These are phyloP conservation scores for Coriolopsis trogii DNA, from an alignment of 1,284 basidiomycete genomes.

Conservation along the genomic window DNA sequence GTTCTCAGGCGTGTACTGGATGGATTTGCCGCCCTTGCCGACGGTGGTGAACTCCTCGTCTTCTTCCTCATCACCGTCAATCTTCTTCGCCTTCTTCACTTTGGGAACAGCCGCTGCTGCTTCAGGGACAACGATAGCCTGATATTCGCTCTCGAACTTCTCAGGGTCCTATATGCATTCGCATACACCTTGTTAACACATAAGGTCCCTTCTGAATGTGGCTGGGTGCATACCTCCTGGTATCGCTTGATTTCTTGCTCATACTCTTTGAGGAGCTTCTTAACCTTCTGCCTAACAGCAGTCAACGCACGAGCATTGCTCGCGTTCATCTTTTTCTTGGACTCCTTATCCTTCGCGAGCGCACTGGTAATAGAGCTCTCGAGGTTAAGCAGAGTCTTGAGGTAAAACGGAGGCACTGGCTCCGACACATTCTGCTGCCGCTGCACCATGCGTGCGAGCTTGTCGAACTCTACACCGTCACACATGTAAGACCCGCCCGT, in stretches of 20 bases:
- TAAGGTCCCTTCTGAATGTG: neutral
- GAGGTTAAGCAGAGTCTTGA: conserved; percentile 77
- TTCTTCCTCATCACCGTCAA: conserved; percentile 36
- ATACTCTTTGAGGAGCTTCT: conserved; percentile 89
- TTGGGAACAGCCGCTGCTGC: conserved; percentile 44
- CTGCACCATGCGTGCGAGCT: conserved; percentile 88
- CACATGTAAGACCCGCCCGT: neutral
- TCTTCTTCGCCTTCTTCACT: conserved; percentile 45
- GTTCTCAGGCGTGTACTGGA: conserved; percentile 85
- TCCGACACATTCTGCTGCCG: conserved; percentile 88
- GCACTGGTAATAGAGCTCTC: conserved; percentile 80
- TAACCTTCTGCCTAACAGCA: conserved; percentile 96
- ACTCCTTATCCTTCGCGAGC: conserved; percentile 85
- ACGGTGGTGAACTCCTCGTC: conserved; percentile 86
- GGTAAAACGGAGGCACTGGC: conserved; percentile 87
- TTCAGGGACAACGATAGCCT: conserved; percentile 54
- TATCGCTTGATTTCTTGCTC: conserved; percentile 83
- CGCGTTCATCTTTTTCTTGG: conserved; percentile 97
- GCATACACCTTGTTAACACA: neutral
- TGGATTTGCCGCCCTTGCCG: conserved; percentile 86
- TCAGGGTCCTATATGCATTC: conserved; percentile 86
- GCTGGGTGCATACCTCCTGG: conserved; percentile 64
- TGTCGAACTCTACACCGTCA: conserved; percentile 86
- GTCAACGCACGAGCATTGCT: conserved; percentile 94
- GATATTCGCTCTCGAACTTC: conserved; percentile 82